These are phyloP conservation scores for Saccharomyces kudriavzevii DNA, from an alignment of 805 yeast genomes.

Conservation along the genomic window DNA sequence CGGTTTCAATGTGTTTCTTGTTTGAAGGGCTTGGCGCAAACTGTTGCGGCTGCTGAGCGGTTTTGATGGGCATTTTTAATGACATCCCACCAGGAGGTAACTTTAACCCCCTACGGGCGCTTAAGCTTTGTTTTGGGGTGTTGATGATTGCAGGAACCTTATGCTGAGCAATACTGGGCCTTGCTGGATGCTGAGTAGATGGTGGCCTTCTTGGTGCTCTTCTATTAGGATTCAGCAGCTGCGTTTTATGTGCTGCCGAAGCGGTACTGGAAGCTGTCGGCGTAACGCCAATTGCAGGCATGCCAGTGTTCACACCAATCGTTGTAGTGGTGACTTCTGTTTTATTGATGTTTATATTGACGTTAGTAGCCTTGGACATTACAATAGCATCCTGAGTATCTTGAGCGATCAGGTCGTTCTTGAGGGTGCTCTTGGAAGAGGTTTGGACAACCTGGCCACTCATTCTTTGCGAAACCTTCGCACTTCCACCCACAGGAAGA, in stretches of 20 bases:
- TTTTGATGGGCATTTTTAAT: slow-evolving; percentile 18
- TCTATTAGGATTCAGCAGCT: slow-evolving; percentile 20
- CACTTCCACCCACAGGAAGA: slow-evolving; percentile 24
- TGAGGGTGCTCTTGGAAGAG: neutral
- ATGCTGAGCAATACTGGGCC: slow-evolving; percentile 57
- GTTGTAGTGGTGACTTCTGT: slow-evolving; percentile 2
- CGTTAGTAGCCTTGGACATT: neutral
- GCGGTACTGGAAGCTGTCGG: slow-evolving; percentile 11
- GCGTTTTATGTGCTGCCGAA: slow-evolving; percentile 11
- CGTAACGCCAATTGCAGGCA: neutral
- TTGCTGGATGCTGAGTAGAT: neutral
- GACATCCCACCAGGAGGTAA: slow-evolving; percentile 41
- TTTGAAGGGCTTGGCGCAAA: slow-evolving; percentile 25
- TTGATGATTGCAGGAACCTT: slow-evolving; percentile 26
- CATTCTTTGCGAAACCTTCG: neutral
- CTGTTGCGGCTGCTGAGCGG: slow-evolving; percentile 21
- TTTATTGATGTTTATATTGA: slow-evolving; percentile 9
- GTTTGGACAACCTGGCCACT: neutral
- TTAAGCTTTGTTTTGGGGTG: slow-evolving; percentile 72
- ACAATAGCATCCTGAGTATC: neutral
- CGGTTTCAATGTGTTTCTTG: slow-evolving; percentile 6
- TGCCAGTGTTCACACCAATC: neutral
- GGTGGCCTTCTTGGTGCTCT: slow-evolving; percentile 25
- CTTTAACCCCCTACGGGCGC: slow-evolving; percentile 74
- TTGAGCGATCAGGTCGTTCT: neutral